Base-by-base conservation (phyloP, 345 rosid species). In the Acer saccharum region DNA sequence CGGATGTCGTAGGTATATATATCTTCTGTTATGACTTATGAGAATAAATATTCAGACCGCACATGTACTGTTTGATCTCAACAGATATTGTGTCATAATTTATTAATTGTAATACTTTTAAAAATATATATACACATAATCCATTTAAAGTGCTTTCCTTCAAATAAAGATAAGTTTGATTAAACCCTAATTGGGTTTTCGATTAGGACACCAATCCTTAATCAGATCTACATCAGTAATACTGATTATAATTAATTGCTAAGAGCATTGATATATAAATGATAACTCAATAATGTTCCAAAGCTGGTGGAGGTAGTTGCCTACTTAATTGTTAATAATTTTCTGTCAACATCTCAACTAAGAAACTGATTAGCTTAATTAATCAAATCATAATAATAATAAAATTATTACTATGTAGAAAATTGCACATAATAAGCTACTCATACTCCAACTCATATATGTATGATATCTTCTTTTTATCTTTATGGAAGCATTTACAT, bases 301-400 rank as follows among this genome's bases (percentile, higher is more conserved):
- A 84, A 77, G 89, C 81, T 76, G 86, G 86, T 89, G 86, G 86
- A 78, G 80, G 78, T 77, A 69, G 85, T 81, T 75, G 76, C 81
- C 68, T 65, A 9, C 11, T 43, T 43, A 27, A 67, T 71, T 61
- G 60, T 81, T 71, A 81, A 82, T 76, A 63, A 75, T 57, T 80
- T 77, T 50, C 11, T 62, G 83, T 69, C 86, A 68, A 29, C 77
- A 81, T 77, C 82, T 63, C 60, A 78, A 79, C 62, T 32, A 39
- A 65, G 81, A 23, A 81, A 78, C 65, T 55, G 54, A 54, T 27
- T 29, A 76, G 63, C 7, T 35, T 32, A 43, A 69, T 65, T 67
- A 80, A 77, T 76, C 71, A 61, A 50, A 69, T 0, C n/a, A 16
- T 54, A 16, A 16, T 16, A 16, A 54, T 14, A 60, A 60, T 35